A percentile compares a stretch with the other conserved stretches of the same genome.
phyloP scores from a whole-genome alignment of 345 rosid species.

The Citrus unshiu region DNA sequence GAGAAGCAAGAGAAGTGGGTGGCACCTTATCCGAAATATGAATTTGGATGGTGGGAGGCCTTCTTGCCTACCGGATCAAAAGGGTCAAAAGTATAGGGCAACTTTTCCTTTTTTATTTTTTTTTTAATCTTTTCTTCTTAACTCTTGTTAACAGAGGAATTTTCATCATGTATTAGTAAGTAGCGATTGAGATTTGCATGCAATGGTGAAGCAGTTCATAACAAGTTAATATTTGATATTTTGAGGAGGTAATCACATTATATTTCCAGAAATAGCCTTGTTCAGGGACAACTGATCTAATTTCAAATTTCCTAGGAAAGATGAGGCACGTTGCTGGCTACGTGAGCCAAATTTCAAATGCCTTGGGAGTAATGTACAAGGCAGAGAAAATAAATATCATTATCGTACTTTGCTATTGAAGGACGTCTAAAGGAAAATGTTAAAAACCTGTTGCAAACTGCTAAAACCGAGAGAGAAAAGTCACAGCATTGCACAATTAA shows the following conservation, averaged over 20 bases:
- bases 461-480: neutral
- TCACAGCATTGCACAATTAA: too few species aligned
- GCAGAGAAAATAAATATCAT: neutral
- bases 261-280: neutral
- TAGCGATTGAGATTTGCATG: neutral
- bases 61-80: conserved; percentile 58
- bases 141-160: conserved; percentile 2
- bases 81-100: conserved; percentile 49
- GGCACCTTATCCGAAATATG: conserved; percentile 92
- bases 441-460: neutral
- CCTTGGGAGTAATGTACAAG: neutral
- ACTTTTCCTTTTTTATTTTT: neutral
- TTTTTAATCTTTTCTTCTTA: neutral
- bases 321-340: too few species aligned
- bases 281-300: neutral
- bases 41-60: conserved; percentile 90
- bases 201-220: conserved; percentile 1
- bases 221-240: neutral
- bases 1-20: conserved; percentile 83
- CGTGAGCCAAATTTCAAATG: neutral
- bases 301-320: too few species aligned
- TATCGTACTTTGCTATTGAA: neutral
- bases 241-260: neutral
- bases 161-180: neutral
- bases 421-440: neutral